These are phyloP conservation scores for Phialemonium atrogriseum DNA, from an alignment of 2,329 filamentous ascomycete genomes.

Conservation along the genomic window DNA sequence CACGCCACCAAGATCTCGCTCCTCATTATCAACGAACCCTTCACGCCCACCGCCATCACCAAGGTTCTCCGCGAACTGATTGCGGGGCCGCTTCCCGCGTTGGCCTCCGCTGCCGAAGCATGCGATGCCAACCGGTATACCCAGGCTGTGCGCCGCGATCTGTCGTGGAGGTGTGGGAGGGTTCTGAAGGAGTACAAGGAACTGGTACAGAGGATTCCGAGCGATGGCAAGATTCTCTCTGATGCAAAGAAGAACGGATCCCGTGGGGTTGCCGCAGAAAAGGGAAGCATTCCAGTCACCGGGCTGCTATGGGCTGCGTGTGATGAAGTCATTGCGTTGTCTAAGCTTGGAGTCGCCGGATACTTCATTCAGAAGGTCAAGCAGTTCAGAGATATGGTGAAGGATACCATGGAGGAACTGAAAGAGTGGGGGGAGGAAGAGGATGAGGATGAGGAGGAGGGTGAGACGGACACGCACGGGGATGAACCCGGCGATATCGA, in stretches of 20 bases:
- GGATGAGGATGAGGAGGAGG: conserved; percentile 50
- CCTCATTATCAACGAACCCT: conserved; percentile 77
- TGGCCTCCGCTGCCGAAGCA: conserved; percentile 62
- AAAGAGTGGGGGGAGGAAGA: conserved; percentile 80
- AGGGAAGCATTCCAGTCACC: conserved; percentile 54
- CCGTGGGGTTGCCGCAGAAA: conserved; percentile 24
- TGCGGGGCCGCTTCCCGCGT: conserved; percentile 62
- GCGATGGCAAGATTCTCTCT: conserved; percentile 45
- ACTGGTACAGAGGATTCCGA: conserved; percentile 52
- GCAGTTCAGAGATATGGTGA: conserved; percentile 64
- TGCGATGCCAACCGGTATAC: conserved; percentile 57
- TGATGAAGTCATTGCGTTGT: conserved; percentile 60
- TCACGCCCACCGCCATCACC: conserved; percentile 67
- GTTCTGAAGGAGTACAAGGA: conserved; percentile 54
- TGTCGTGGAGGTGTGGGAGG: conserved; percentile 49
- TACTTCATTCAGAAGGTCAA: conserved; percentile 64
- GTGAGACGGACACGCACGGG: conserved; percentile 36
- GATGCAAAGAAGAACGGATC: conserved; percentile 37
- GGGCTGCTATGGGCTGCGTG: conserved; percentile 80
- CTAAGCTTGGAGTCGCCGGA: conserved; percentile 59
- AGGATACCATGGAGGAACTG: conserved; percentile 78
- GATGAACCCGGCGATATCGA: conserved; percentile 34
- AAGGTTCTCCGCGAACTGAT: conserved; percentile 67
- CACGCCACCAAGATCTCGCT: conserved; percentile 84
- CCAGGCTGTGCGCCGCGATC: conserved; percentile 51